Evolutionary conservation across 2,329 filamentous ascomycete species (phyloP), one percentile per base, ranked within the genome.

Genomic region (Parastagonospora avenae): DNA sequence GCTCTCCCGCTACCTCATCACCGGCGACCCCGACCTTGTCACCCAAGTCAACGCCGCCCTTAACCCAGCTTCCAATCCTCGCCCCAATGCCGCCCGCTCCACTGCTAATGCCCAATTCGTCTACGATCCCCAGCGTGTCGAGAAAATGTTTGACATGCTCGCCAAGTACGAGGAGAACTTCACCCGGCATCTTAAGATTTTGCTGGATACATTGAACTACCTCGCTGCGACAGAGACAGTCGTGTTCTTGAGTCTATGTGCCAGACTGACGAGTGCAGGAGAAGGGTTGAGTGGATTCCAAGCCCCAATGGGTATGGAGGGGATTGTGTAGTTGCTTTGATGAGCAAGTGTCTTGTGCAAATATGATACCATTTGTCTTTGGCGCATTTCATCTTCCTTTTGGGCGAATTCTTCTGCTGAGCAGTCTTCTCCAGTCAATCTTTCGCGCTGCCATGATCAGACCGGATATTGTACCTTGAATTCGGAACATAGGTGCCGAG

Each of bases 211-310:
- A 54, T 81, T 99, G 56, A 97, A 99, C 65, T 96, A 97, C 74
- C 95, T 97, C 64, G 94, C 94, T 2, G 94, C 94, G 0, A 97
- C 94, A 0, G 94, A 99, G 78, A 97, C 94, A 33, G 93, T 97
- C 2, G 94, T 96, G 14, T 81, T 99, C 59, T 77, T 97, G 55
- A 93, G 92, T 59, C 79, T 99, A 12, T 96, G 91, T 69, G 91
- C 91, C 10, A 78, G 91, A 54, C 71, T 96, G 66, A 92, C 89
- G 65, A 91, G 89, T 52, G 91, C 90, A 10, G 91, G 90, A 54
- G 89, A 92, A 69, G 90, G 89, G 2, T 37, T 66, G 66, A 63
- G 33, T 46, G 71, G 61, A 42, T 70, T 60, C 46, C 54, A 59
- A 38, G 60, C 48, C 31, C 60, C 58, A 2, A 62, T 59, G 62